phyloP scores from a whole-genome alignment of 2,329 filamentous ascomycete species.

The Epichloe typhina region DNA sequence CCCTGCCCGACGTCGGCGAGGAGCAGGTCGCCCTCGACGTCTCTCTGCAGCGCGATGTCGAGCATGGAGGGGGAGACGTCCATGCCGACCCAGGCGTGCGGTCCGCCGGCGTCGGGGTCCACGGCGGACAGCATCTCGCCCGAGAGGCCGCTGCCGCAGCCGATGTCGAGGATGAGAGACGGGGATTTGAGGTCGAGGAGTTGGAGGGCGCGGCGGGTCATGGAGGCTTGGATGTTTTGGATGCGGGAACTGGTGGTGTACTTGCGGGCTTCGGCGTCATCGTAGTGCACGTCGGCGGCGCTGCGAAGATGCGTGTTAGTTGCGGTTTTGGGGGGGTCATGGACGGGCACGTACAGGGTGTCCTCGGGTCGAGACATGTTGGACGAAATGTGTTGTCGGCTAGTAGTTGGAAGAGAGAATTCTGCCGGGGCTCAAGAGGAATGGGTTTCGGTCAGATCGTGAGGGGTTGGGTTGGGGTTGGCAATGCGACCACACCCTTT shows the following conservation, averaged over 20 bases:
- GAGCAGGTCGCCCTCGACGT: constrained; percentile 87
- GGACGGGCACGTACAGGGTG: constrained; percentile 50
- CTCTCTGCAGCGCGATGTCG: constrained; percentile 81
- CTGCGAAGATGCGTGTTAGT: constrained; percentile 29
- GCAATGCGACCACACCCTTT: neutral
- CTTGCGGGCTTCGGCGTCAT: constrained; percentile 89
- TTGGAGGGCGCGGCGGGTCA: constrained; percentile 87
- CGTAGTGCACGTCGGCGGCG: constrained; percentile 93
- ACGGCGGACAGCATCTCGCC: constrained; percentile 83
- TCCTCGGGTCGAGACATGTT: constrained; percentile 96
- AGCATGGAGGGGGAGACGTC: constrained; percentile 94
- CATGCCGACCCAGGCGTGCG: constrained; percentile 95
- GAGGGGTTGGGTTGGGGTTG: neutral
- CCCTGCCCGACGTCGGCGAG: constrained; percentile 93
- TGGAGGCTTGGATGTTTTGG: constrained; percentile 84
- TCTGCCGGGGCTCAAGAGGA: too few relatives aligned
- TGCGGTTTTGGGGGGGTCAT: constrained; percentile 2
- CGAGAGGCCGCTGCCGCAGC: constrained; percentile 86
- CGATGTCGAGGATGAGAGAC: constrained; percentile 88
- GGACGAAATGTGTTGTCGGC: constrained; percentile 8
- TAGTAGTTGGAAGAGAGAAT: neutral
- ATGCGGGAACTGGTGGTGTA: constrained; percentile 96
- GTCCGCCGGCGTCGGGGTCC: constrained; percentile 57
- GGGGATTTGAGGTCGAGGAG: constrained; percentile 71
- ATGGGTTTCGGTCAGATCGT: neutral